These are phyloP conservation scores for Isochrysis galbana DNA, from an alignment of 78 protist genomes.

Conservation along the genomic window DNA sequence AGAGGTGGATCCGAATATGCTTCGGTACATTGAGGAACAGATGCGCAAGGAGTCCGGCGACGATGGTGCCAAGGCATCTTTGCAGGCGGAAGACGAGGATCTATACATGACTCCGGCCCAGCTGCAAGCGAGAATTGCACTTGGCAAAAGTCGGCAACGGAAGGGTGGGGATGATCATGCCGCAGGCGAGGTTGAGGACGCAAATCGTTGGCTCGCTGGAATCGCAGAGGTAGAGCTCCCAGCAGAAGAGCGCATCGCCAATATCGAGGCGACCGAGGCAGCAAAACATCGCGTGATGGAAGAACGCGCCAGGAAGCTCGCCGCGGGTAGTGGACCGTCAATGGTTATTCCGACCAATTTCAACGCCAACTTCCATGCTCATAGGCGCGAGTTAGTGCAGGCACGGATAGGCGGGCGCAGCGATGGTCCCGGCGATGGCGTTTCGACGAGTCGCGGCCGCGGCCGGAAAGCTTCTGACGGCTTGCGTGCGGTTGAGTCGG, in stretches of 20 bases:
- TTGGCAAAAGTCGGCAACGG: neutral
- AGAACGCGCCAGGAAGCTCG: neutral
- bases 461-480: neutral
- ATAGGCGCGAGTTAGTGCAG: neutral
- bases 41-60: neutral
- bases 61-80: neutral
- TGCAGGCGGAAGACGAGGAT: neutral
- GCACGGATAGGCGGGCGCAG: neutral
- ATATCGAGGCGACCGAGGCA: neutral
- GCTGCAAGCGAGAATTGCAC: neutral
- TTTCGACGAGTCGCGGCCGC: too few species aligned
- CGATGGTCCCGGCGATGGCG: neutral
- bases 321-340: neutral
- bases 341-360: neutral
- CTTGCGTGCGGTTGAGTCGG: neutral
- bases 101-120: neutral
- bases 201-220: neutral
- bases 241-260: neutral
- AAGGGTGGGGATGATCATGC: neutral
- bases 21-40: conserved; percentile 2
- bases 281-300: neutral
- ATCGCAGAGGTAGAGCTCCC: neutral
- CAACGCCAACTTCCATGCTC: neutral
- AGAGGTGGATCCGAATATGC: conserved; percentile 24
- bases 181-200: conserved; percentile 10